These are phyloP conservation scores for Pichia scutulata DNA, from an alignment of 805 yeast genomes.

Conservation along the genomic window DNA sequence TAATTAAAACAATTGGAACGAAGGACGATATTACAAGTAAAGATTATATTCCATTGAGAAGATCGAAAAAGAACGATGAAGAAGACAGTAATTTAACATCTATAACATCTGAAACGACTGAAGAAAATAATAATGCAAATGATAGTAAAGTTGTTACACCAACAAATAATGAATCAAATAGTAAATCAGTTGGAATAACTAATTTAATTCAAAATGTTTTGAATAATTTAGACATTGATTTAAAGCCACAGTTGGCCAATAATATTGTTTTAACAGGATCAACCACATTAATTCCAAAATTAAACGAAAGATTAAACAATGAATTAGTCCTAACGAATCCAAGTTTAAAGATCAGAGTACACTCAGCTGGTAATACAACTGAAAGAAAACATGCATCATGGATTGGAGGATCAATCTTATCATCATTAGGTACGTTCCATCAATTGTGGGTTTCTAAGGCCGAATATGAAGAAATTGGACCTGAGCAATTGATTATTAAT, in stretches of 20 bases:
- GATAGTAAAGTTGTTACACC: not conserved
- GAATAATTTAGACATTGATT: conserved; percentile 65
- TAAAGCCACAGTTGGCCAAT: conserved; percentile 80
- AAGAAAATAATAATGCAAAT: conserved; percentile 22
- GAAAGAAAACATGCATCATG: conserved; percentile 80
- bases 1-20: conserved; percentile 26
- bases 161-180: not conserved
- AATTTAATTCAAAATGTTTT: conserved; percentile 51
- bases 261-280: conserved; percentile 87
- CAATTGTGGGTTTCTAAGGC: conserved; percentile 87
- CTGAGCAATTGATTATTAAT: conserved; percentile 68
- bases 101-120: conserved; percentile 15
- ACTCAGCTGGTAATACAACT: conserved; percentile 67
- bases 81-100: conserved; percentile 23
- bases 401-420: conserved; percentile 87
- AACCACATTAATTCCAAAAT: conserved; percentile 69
- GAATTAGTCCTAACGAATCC: conserved; percentile 70
- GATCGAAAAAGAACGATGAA: conserved; percentile 38
- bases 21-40: conserved; percentile 32
- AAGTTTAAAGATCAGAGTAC: conserved; percentile 76
- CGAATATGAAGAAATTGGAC: conserved; percentile 85
- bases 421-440: conserved; percentile 89
- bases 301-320: conserved; percentile 65
- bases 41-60: conserved; percentile 68
- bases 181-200: conserved; percentile 36